phyloP scores from a whole-genome alignment of 2,329 filamentous ascomycete species.

The Cytospora piceicola region DNA sequence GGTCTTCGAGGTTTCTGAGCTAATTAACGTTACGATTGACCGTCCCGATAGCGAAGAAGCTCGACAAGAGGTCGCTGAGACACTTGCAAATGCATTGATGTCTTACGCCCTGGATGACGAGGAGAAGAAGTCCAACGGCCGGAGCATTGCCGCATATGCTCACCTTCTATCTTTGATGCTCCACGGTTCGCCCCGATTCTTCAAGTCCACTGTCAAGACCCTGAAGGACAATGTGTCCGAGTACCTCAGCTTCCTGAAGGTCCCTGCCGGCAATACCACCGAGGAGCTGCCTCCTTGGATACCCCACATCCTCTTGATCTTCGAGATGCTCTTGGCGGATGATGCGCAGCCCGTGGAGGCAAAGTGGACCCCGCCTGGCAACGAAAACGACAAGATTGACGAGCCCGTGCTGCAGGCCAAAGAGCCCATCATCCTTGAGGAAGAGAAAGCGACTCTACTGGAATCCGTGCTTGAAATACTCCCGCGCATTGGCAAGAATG shows the following conservation, averaged over 20 bases:
- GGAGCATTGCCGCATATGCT: conserved; percentile 80
- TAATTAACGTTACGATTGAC: conserved; percentile 75
- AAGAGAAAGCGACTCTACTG: conserved; percentile 73
- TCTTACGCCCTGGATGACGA: conserved; percentile 66
- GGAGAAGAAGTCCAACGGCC: conserved; percentile 65
- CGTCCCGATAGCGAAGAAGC: conserved; percentile 59
- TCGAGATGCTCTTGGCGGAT: conserved; percentile 88
- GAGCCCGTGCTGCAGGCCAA: conserved; percentile 62
- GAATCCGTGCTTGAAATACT: conserved; percentile 80
- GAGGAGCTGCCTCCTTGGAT: conserved; percentile 93
- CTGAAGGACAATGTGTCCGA: conserved; percentile 77
- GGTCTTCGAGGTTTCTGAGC: conserved; percentile 87
- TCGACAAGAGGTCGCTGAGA: conserved; percentile 76
- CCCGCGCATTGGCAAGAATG: conserved; percentile 85
- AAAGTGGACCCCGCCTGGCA: conserved; percentile 66
- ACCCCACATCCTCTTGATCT: conserved; percentile 83
- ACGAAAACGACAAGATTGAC: conserved; percentile 52
- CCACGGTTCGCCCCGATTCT: conserved; percentile 77
- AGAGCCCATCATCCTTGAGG: conserved; percentile 63
- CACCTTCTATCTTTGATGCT: conserved; percentile 88
- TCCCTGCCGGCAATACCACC: conserved; percentile 65
- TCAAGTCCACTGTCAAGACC: conserved; percentile 72
- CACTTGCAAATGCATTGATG: conserved; percentile 81
- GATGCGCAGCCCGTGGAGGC: conserved; percentile 81
- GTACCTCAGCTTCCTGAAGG: conserved; percentile 78